A percentile compares a stretch with the other conserved stretches of the same genome.
Evolutionary conservation across 2,329 filamentous ascomycete species (phyloP).

Genomic region (Aspergillus quadricinctus): DNA sequence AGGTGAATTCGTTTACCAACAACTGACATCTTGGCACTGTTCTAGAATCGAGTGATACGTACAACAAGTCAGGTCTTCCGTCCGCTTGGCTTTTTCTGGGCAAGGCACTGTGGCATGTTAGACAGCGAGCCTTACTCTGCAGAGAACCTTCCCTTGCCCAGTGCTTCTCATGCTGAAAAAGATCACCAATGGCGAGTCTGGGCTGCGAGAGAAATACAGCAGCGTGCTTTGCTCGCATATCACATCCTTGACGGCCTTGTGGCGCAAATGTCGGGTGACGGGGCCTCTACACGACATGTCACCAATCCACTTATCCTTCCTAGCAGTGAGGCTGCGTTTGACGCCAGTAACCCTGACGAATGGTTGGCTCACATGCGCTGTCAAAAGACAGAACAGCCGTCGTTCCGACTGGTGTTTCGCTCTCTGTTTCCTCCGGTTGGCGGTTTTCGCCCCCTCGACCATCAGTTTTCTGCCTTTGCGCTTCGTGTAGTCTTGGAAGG

Average conservation of each 20-base stretch:
- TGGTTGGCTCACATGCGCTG: constrained; percentile 37
- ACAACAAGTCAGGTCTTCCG: constrained; percentile 44
- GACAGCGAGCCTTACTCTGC: constrained; percentile 32
- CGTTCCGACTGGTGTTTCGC: constrained; percentile 40
- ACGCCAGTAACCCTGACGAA: constrained; percentile 38
- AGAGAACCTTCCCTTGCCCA: constrained; percentile 31
- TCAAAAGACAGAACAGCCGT: constrained; percentile 27
- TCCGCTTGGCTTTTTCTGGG: constrained; percentile 44
- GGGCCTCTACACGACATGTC: constrained; percentile 40
- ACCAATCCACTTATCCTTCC: constrained; percentile 40
- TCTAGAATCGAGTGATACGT: constrained; percentile 37
- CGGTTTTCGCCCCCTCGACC: constrained; percentile 25
- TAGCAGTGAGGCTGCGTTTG: constrained; percentile 39
- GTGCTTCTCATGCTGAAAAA: constrained; percentile 32
- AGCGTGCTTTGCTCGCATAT: constrained; percentile 42
- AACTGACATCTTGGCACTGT: neutral
- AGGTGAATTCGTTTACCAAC: neutral
- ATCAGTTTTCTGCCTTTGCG: constrained; percentile 38
- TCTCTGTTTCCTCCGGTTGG: constrained; percentile 35
- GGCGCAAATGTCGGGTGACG: constrained; percentile 42
- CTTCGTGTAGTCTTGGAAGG: constrained; percentile 43
- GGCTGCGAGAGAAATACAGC: constrained; percentile 43
- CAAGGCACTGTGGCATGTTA: constrained; percentile 43
- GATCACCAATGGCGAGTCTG: constrained; percentile 40
- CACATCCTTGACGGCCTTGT: constrained; percentile 44